These are phyloP conservation scores for Penicillium parvum DNA, from an alignment of 495 filamentous ascomycete genomes.

Conservation along the genomic window DNA sequence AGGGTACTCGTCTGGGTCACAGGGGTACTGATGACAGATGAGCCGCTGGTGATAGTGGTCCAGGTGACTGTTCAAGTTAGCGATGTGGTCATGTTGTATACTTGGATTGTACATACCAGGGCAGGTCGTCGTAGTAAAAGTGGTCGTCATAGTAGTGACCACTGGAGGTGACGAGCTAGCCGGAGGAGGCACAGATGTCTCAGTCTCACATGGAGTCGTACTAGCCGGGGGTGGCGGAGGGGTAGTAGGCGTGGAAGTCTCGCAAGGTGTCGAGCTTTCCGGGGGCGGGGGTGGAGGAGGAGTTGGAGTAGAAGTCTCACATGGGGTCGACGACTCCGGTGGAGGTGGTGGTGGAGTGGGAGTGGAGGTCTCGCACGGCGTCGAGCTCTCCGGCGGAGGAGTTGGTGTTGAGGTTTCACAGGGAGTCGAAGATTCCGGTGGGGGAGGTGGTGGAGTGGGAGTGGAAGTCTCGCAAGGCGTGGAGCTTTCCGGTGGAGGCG, in stretches of 20 bases:
- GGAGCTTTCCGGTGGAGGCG: constrained; percentile 1
- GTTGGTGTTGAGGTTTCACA: constrained; percentile 9
- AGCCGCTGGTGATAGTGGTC: constrained; percentile 23
- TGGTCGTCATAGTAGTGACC: constrained; percentile 16
- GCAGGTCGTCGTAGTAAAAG: constrained; percentile 21
- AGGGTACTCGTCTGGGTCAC: constrained; percentile 25
- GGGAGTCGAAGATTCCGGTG: constrained; percentile 4
- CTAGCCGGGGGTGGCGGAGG: constrained; percentile 1
- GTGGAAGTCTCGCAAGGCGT: constrained; percentile 13
- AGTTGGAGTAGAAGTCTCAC: constrained; percentile 1
- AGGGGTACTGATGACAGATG: constrained; percentile 22
- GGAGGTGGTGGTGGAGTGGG: constrained; percentile 2
- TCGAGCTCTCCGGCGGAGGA: constrained; percentile 1
- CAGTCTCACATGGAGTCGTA: constrained; percentile 2
- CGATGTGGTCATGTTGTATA: background rate
- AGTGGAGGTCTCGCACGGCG: constrained; percentile 14
- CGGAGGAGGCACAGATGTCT: constrained; percentile 12
- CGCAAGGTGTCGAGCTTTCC: constrained; percentile 4
- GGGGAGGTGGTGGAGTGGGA: background rate
- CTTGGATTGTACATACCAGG: constrained; percentile 14
- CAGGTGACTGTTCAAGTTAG: constrained; percentile 20
- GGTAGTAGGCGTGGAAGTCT: background rate
- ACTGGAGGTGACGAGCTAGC: background rate
- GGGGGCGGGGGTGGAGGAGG: no score
- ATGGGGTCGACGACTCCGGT: background rate